phyloP scores from a whole-genome alignment of 179 eudicot genomes.

The Beta macrorhiza region DNA sequence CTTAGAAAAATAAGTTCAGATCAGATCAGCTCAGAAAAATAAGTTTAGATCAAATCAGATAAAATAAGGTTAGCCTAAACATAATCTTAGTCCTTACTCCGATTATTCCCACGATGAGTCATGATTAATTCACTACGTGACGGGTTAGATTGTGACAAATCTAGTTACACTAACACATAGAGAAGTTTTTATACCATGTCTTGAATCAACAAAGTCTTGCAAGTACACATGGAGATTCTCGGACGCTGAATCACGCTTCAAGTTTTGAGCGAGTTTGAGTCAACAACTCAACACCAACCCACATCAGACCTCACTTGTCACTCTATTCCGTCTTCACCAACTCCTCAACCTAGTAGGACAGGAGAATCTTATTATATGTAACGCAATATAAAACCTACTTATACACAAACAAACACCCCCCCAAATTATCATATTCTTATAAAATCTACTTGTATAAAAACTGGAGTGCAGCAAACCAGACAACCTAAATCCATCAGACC shows the following conservation, averaged over 20 bases:
- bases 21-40: too few relatives aligned
- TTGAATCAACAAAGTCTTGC: neutral
- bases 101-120: too few relatives aligned
- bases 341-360: neutral
- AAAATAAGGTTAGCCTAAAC: too few relatives aligned
- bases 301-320: neutral
- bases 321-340: neutral
- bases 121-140: too few relatives aligned
- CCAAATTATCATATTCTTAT: too few relatives aligned
- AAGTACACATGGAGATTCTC: neutral
- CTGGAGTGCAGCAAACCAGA: neutral
- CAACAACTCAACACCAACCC: neutral
- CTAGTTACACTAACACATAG: neutral
- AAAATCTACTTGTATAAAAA: neutral
- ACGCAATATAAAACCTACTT: constrained; percentile 6
- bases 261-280: neutral
- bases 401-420: neutral
- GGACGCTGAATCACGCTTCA: neutral
- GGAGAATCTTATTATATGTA: neutral
- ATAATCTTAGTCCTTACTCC: too few relatives aligned
- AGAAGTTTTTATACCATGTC: neutral
- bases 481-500: neutral
- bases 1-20: too few relatives aligned
- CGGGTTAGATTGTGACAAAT: neutral
- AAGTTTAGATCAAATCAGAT: too few relatives aligned